Percentiles rank a stretch among this genome's conserved stretches.
Evolutionary conservation across 2,329 filamentous ascomycete species (phyloP).

Genomic region (Pleomassaria siparia): DNA sequence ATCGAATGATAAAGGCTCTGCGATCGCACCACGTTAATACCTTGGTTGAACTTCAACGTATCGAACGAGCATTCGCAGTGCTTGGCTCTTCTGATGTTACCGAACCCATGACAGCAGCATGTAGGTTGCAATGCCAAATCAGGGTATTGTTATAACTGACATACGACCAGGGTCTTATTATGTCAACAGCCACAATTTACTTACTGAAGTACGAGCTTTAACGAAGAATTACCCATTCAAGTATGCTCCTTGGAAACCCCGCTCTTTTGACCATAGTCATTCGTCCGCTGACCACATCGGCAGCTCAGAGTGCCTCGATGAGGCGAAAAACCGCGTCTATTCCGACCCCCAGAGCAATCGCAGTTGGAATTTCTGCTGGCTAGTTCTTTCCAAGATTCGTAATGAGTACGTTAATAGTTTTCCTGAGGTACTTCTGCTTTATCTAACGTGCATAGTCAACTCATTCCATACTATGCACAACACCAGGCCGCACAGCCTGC

Average conservation of each 20-base stretch:
- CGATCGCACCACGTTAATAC: conserved; percentile 71
- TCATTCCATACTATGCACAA: conserved; percentile 63
- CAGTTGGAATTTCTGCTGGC: conserved; percentile 77
- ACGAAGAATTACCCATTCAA: conserved; percentile 68
- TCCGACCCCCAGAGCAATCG: conserved; percentile 65
- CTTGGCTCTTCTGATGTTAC: conserved; percentile 62
- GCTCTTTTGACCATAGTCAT: too few species aligned
- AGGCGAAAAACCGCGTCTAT: conserved; percentile 65
- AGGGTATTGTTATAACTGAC: conserved; percentile 2
- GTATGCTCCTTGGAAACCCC: conserved; percentile 15
- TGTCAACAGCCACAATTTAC: conserved; percentile 68
- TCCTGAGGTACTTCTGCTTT: background rate
- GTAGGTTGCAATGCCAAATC: conserved; percentile 36
- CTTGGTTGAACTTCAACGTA: conserved; percentile 69
- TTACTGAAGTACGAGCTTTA: conserved; percentile 69
- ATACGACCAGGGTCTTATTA: conserved; percentile 58
- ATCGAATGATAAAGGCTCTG: conserved; percentile 64
- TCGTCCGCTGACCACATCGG: background rate
- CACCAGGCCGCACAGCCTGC: conserved; percentile 62
- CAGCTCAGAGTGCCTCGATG: conserved; percentile 63
- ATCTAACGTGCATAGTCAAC: conserved; percentile 48
- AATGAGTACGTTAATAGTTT: conserved; percentile 57
- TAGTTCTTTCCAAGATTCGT: conserved; percentile 67
- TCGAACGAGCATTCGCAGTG: conserved; percentile 65
- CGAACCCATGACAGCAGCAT: conserved; percentile 69